phyloP scores from a whole-genome alignment of 768 basidiomycete species.

The Polyporus arcularius region DNA sequence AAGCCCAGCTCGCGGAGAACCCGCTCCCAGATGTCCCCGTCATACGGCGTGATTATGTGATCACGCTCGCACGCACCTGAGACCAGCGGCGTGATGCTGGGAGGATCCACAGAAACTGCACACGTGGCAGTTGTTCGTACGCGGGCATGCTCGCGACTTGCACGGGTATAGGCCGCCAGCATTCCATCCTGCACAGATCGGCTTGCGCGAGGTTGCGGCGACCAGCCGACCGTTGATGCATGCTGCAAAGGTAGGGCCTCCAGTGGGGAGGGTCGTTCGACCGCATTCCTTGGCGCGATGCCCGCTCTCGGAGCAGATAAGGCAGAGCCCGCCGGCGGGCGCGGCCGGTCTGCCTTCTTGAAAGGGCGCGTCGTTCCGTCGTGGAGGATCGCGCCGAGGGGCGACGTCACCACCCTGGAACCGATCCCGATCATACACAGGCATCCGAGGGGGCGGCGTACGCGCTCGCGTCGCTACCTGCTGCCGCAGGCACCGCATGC shows the following conservation, averaged over 20 bases:
- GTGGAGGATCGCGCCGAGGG: too few species aligned
- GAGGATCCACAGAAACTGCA: slow-evolving; percentile 1
- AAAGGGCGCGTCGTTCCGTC: too few species aligned
- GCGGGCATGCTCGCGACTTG: not conserved
- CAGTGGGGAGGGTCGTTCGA: too few species aligned
- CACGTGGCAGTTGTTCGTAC: not conserved
- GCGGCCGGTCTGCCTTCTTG: too few species aligned
- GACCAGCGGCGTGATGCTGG: slow-evolving; percentile 3
- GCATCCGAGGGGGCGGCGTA: too few species aligned
- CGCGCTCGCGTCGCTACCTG: too few species aligned
- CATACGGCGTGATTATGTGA: slow-evolving; percentile 6
- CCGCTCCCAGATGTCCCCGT: slow-evolving; percentile 2
- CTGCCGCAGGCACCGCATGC: too few species aligned
- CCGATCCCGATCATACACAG: too few species aligned
- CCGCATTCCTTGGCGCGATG: not conserved
- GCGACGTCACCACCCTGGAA: too few species aligned
- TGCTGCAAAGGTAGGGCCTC: too few species aligned
- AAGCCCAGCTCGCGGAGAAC: not conserved
- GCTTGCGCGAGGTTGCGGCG: not conserved
- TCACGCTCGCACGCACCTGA: slow-evolving; percentile 4
- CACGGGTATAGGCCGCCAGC: not conserved
- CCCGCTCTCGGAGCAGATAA: not conserved
- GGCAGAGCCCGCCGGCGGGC: not conserved
- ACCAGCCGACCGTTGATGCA: not conserved
- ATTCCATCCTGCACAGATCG: not conserved